These are phyloP conservation scores for Chlamydomonas incerta DNA, from an alignment of 139 green algal genomes.

Conservation along the genomic window DNA sequence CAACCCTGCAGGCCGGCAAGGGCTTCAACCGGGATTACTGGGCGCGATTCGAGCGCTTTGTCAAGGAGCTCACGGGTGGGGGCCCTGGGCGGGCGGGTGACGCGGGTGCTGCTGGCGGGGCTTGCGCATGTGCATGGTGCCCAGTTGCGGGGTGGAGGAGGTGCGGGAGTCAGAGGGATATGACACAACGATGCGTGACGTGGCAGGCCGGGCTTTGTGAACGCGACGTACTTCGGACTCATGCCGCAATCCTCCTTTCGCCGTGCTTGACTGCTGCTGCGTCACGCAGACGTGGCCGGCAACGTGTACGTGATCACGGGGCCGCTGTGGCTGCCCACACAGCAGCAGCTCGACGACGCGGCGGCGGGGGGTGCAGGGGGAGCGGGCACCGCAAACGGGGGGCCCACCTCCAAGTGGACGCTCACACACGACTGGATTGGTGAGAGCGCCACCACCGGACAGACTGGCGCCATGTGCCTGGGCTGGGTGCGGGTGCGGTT, in stretches of 20 bases:
- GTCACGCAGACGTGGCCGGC: constrained; percentile 45
- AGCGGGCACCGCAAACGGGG: background rate
- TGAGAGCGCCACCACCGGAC: background rate
- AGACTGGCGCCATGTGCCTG: background rate
- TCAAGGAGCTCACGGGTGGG: constrained; percentile 68
- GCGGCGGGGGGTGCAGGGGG: background rate
- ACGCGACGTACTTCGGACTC: no score
- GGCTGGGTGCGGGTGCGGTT: no score
- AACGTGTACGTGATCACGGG: constrained; percentile 89
- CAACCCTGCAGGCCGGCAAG: constrained; percentile 10
- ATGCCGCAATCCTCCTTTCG: no score
- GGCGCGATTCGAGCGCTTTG: constrained; percentile 93
- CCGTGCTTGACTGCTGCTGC: no score
- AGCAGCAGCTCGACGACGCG: constrained; percentile 15
- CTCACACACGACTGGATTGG: constrained; percentile 70
- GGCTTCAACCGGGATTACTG: constrained; percentile 98
- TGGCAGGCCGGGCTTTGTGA: no score
- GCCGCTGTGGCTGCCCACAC: constrained; percentile 78
- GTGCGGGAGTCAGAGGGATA: no score
- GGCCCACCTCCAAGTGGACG: constrained; percentile 58
- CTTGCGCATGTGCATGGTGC: no score
- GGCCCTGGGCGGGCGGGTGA: background rate
- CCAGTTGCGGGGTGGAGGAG: no score
- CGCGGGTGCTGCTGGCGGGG: background rate
- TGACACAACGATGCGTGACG: no score